Evolutionary conservation across 768 basidiomycete species (phyloP).

Genomic region (Tulasnella sp.): DNA sequence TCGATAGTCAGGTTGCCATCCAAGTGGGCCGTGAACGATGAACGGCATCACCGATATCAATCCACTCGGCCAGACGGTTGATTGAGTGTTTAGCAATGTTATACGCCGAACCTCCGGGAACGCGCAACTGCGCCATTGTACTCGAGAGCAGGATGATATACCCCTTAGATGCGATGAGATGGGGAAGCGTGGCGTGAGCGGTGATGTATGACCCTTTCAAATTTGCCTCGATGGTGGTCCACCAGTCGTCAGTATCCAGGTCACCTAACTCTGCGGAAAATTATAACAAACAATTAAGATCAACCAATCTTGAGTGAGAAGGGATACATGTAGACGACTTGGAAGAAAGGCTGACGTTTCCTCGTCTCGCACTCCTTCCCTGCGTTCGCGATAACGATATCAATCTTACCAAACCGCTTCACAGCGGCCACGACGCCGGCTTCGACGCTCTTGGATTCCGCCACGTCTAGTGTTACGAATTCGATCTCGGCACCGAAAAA

Average conservation of each 20-base stretch:
- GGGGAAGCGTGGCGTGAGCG: slow-evolving; percentile 10
- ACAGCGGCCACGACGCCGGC: slow-evolving; percentile 20
- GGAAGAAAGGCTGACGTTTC: not conserved
- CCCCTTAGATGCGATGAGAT: slow-evolving; percentile 12
- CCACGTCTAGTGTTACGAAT: slow-evolving; percentile 5
- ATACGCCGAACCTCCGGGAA: slow-evolving; percentile 9
- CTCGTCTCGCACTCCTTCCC: slow-evolving; percentile 11
- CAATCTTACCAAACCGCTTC: slow-evolving; percentile 21
- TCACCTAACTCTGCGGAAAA: not conserved
- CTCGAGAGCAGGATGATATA: slow-evolving; percentile 15
- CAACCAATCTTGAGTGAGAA: not conserved
- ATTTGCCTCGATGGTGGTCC: slow-evolving; percentile 9
- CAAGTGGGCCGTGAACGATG: not conserved
- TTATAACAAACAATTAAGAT: not conserved
- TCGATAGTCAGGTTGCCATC: not conserved
- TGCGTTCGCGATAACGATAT: slow-evolving; percentile 22
- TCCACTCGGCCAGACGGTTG: slow-evolving; percentile 13
- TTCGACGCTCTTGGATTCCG: slow-evolving; percentile 19
- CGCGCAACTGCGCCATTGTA: slow-evolving; percentile 5
- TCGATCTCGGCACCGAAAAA: slow-evolving; percentile 15
- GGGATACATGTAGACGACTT: not conserved
- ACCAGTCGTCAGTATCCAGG: slow-evolving; percentile 3
- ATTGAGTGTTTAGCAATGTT: slow-evolving; percentile 9
- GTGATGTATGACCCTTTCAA: slow-evolving; percentile 14
- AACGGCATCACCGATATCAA: not conserved